Conservation (phyloP, 2,329 filamentous ascomycete genomes). For the Pseudogymnoascus sp. region DNA sequence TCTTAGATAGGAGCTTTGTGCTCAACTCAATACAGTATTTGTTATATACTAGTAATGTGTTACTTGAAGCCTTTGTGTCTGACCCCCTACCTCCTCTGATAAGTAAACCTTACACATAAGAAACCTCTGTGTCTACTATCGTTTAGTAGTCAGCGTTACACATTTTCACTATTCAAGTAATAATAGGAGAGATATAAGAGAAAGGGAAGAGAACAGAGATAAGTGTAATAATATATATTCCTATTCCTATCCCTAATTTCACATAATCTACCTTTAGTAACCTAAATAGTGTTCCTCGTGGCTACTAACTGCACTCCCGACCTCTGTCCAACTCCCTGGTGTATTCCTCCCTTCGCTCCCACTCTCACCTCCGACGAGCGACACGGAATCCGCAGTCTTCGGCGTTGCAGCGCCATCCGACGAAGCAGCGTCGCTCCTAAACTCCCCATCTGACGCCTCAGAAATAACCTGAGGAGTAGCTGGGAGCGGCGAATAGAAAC, state of each 20-base stretch:
- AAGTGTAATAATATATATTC: not conserved
- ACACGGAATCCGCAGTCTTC: slow-evolving; percentile 50
- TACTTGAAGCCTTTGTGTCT: too few species aligned
- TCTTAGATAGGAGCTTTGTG: too few species aligned
- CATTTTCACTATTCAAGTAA: too few species aligned
- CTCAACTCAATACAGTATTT: too few species aligned
- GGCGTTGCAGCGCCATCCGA: slow-evolving; percentile 42
- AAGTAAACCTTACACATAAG: too few species aligned
- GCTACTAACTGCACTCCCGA: slow-evolving; percentile 51
- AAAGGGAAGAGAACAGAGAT: too few species aligned
- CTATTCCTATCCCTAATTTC: not conserved
- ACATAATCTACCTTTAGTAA: not conserved
- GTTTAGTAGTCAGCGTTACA: too few species aligned
- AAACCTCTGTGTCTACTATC: too few species aligned
- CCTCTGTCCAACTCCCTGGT: slow-evolving; percentile 56
- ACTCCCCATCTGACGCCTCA: slow-evolving; percentile 36
- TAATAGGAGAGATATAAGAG: too few species aligned
- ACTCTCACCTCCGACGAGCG: slow-evolving; percentile 20
- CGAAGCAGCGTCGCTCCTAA: slow-evolving; percentile 27
- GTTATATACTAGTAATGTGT: too few species aligned
- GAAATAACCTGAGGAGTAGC: slow-evolving; percentile 33
- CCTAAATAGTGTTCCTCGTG: not conserved
- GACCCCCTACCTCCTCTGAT: too few species aligned
- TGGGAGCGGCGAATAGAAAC: slow-evolving; percentile 55
- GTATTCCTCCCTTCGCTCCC: slow-evolving; percentile 47